Evolutionary conservation across 1,139 yeast species (phyloP), one percentile per base, ranked within the genome.

Genomic region (Taphrina flavorubra): DNA sequence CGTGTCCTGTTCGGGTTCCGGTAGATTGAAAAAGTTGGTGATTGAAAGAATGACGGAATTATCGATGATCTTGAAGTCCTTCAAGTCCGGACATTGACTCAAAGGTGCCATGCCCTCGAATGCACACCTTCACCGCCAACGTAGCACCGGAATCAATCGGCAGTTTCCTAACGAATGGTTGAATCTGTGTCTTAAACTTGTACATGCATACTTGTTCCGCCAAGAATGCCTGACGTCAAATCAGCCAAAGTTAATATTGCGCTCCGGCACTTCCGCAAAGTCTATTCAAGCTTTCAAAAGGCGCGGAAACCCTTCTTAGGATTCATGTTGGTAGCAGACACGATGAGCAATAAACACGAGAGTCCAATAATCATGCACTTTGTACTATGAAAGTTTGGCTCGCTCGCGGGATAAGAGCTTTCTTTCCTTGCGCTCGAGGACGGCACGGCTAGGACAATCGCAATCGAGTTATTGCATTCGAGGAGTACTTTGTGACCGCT

Each of bases 401-500:
- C n/a, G n/a, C n/a, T n/a, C n/a, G n/a, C n/a, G n/a, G n/a, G n/a
- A n/a, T n/a, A n/a, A n/a, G n/a, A n/a, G n/a, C n/a, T n/a, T n/a
- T n/a, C n/a, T n/a, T n/a, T n/a, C n/a, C n/a, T n/a, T n/a, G n/a
- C 6, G 11, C 42, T 39, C 14, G 11, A 3, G 14, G 6, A 39
- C 1, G 11, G 42, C 42, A 25, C 14, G 42, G 6, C 5, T 39
- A 39, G 6, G 42, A 39, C 42, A 14, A 39, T 14, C 42, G 11
- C 5, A 46, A 13, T 0, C 51, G 51, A 13, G 18, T 16, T 13
- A n/a, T n/a, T 13, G 51, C 18, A 46, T 18, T 46, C 2, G 97
- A 90, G 79, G 97, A 91, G 88, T 92, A 94, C 87, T 94, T 94
- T 83, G 98, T 92, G 78, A 94, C 98, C 82, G 99, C 97, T 89